Base-by-base conservation (phyloP, 1,139 yeast genomes). In the Debaryomycetaceae sp. region DNA sequence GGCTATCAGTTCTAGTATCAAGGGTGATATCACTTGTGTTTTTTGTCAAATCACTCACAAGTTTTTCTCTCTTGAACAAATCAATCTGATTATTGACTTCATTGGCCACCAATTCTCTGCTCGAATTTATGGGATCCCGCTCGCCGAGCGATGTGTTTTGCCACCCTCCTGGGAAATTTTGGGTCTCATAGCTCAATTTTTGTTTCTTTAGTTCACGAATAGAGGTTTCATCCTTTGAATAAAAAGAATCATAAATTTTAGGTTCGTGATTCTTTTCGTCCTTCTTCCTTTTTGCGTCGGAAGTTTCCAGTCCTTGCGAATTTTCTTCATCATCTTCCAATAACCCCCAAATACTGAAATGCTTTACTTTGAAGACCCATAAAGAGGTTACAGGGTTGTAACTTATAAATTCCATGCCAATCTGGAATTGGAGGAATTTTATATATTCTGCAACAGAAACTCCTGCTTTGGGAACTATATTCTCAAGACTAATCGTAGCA, bases 291-390 rank as follows among this genome's bases (percentile, higher is more conserved):
- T 67, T 65, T 48, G 63, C 43, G 11, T 50, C 58, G 13, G 51
- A 40, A 31, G 55, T 43, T 41, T 53, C 56, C 43, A 62, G 61
- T 40, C 52, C 38, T 34, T 64, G 63, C 30, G 74, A 74, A 30
- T 78, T 79, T 6, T 71, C 78, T 42, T 79, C 83, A 33, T 77
- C 81, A 19, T 81, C 86, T 43, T 83, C 89, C 16, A 83, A 74
- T 35, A 92, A 65, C 3, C 98, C 98, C 96, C 97, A 92, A 5
- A 85, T 78, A 65, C 96, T 88, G 55, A 92, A 92, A 65, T 92
- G 98, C 48, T 85, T 81, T 1, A 92, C 98, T 51, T 73, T 78
- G 61, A 88, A 89, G 0, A 85, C 81, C 89, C 92, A 89, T 6
- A 76, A 63, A 17, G 87, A 87, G n/a, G 79, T 77, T 17, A 79